These are phyloP conservation scores for Exophiala aquamarina DNA, from an alignment of 2,329 filamentous ascomycete species.

Conservation along the genomic window DNA sequence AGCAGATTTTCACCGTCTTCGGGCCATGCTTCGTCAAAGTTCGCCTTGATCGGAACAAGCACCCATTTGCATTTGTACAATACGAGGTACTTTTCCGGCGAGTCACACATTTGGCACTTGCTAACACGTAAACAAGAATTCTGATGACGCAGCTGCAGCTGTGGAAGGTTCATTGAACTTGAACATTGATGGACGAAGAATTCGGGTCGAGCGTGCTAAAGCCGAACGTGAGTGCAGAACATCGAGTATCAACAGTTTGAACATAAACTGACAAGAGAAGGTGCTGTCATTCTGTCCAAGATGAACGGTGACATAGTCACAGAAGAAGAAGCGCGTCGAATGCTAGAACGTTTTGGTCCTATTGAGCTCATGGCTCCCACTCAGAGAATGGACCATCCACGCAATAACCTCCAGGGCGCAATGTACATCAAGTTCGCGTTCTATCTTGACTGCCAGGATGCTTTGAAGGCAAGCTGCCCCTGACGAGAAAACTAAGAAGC, in stretches of 20 bases:
- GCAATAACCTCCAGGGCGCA: constrained; percentile 6
- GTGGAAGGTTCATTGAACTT: constrained; percentile 16
- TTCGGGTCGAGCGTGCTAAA: constrained; percentile 25
- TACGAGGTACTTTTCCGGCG: constrained; percentile 33
- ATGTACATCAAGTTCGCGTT: constrained; percentile 27
- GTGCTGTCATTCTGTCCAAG: constrained; percentile 24
- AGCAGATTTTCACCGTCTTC: constrained; percentile 32
- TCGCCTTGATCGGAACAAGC: constrained; percentile 34
- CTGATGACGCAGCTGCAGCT: constrained; percentile 32
- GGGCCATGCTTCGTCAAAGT: constrained; percentile 39
- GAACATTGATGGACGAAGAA: constrained; percentile 24
- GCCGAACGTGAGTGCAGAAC: constrained; percentile 25
- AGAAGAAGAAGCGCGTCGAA: constrained; percentile 20
- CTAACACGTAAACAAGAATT: constrained; percentile 26
- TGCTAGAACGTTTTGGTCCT: constrained; percentile 24
- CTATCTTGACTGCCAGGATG: constrained; percentile 28
- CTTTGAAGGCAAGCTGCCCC: constrained; percentile 19
- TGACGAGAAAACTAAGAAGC: background rate
- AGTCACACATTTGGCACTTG: background rate
- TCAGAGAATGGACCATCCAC: constrained; percentile 5
- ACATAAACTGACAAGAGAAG: constrained; percentile 13
- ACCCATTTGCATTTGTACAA: constrained; percentile 41
- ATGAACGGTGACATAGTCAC: constrained; percentile 18
- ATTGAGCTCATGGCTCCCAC: constrained; percentile 20
- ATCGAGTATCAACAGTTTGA: background rate